Percentiles rank a stretch among this genome's conserved stretches.
These are phyloP conservation scores for Trypanosoma brucei DNA, from an alignment of 208 protist genomes.

Conservation along the genomic window DNA sequence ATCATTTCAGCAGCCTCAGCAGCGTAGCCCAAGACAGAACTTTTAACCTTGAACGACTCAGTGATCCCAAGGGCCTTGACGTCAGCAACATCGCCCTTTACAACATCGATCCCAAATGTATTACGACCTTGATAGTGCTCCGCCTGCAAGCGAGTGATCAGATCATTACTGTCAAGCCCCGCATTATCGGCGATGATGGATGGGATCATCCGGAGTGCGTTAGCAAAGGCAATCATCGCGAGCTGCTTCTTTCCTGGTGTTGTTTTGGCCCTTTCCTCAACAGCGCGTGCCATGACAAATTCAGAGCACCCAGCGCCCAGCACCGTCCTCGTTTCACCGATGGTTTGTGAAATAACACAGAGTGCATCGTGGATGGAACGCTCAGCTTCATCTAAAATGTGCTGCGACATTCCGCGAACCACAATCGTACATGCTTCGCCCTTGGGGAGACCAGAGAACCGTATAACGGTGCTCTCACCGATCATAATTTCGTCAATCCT, in stretches of 20 bases:
- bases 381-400: conserved; percentile 99
- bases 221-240: conserved; percentile 96
- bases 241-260: conserved; percentile 82
- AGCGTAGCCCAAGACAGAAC: conserved; percentile 94
- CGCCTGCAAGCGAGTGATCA: conserved; percentile 94
- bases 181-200: conserved; percentile 98
- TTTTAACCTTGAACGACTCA: conserved; percentile 98
- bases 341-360: conserved; percentile 97
- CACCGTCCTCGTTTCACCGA: conserved; percentile 93
- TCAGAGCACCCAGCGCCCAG: conserved; percentile 98
- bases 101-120: conserved; percentile 92
- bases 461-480: conserved; percentile 97
- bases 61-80: conserved; percentile 94
- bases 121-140: conserved; percentile 65
- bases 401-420: conserved; percentile 97
- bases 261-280: conserved; percentile 92
- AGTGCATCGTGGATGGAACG: conserved; percentile 99
- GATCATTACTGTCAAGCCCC: conserved; percentile 96
- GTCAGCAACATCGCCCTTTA: conserved; percentile 93
- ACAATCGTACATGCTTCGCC: conserved; percentile 99
- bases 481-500: conserved; percentile 98
- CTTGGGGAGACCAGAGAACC: conserved; percentile 94
- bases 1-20: conserved; percentile 99
- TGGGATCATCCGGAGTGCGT: conserved; percentile 94
- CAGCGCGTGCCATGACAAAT: conserved; percentile 98